These are phyloP conservation scores for Magnusiomyces paraingens DNA, from an alignment of 1,139 yeast genomes.

Conservation along the genomic window DNA sequence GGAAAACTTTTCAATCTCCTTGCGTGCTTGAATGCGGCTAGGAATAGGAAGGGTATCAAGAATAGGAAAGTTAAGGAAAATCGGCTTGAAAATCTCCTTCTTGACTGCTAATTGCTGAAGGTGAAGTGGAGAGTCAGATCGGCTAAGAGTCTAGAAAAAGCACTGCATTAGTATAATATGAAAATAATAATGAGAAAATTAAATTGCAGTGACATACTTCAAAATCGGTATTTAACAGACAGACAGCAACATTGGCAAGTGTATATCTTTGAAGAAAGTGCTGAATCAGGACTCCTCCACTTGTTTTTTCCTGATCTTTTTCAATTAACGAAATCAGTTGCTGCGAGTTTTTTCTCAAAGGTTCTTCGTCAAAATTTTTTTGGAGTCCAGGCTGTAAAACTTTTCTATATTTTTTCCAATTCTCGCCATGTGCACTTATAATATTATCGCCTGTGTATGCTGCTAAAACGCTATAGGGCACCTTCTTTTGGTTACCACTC, in stretches of 20 bases:
- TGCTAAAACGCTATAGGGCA: slow-evolving; percentile 51
- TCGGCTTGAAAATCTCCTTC: slow-evolving; percentile 49
- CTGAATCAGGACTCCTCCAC: slow-evolving; percentile 29
- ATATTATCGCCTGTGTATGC: slow-evolving; percentile 57
- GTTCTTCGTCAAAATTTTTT: slow-evolving; percentile 40
- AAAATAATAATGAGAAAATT: not conserved
- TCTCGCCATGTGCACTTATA: slow-evolving; percentile 51
- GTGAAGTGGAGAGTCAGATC: slow-evolving; percentile 36
- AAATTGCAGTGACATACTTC: slow-evolving; percentile 23
- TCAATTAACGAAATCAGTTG: slow-evolving; percentile 18
- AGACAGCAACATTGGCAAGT: slow-evolving; percentile 47
- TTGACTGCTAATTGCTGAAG: slow-evolving; percentile 41
- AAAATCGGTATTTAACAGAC: slow-evolving; percentile 47
- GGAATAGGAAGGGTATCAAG: slow-evolving; percentile 49
- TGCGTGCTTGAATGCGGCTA: slow-evolving; percentile 41
- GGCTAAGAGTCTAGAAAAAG: slow-evolving; percentile 25
- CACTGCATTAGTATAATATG: slow-evolving; percentile 4
- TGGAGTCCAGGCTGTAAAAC: slow-evolving; percentile 44
- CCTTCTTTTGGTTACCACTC: slow-evolving; percentile 55
- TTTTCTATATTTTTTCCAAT: slow-evolving; percentile 48
- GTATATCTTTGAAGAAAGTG: slow-evolving; percentile 44
- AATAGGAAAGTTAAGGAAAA: slow-evolving; percentile 49
- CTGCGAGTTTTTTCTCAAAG: slow-evolving; percentile 20
- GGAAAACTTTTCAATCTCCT: slow-evolving; percentile 42
- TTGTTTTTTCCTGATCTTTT: slow-evolving; percentile 9